A percentile compares a stretch with the other conserved stretches of the same genome.
Evolutionary conservation across 2,329 filamentous ascomycete genomes (phyloP).

Genomic region (Phaeoacremonium minimum): DNA sequence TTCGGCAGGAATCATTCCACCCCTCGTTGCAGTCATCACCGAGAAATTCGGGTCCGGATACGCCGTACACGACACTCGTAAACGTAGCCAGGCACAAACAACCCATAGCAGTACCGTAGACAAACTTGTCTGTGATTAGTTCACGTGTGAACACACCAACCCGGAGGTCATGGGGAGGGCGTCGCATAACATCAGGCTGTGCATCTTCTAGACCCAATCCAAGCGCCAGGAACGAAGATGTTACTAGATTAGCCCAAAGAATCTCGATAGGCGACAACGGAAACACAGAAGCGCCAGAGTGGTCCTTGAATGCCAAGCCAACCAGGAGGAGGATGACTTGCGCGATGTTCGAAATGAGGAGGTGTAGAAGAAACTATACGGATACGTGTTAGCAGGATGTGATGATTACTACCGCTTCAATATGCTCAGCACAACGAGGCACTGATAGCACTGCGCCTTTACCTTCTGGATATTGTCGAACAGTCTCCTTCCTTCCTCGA

Average conservation of each 20-base stretch:
- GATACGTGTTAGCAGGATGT: background rate
- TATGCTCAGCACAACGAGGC: too few relatives aligned
- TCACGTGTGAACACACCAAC: slow-evolving; percentile 61
- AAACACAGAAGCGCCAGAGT: slow-evolving; percentile 55
- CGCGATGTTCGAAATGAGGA: slow-evolving; percentile 66
- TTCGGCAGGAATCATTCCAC: slow-evolving; percentile 43
- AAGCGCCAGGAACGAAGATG: slow-evolving; percentile 66
- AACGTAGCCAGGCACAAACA: slow-evolving; percentile 58
- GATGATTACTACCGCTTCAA: too few relatives aligned
- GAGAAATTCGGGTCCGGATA: slow-evolving; percentile 40
- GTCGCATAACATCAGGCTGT: slow-evolving; percentile 61
- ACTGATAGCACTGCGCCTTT: too few relatives aligned
- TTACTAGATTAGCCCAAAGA: slow-evolving; percentile 73
- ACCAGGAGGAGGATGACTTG: slow-evolving; percentile 67
- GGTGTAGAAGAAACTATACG: slow-evolving; percentile 56
- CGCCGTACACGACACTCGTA: slow-evolving; percentile 52
- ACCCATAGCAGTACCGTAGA: slow-evolving; percentile 62
- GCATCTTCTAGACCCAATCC: slow-evolving; percentile 69
- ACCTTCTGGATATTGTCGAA: slow-evolving; percentile 75
- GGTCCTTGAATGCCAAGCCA: slow-evolving; percentile 65
- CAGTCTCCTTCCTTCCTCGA: slow-evolving; percentile 64
- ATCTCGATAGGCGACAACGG: slow-evolving; percentile 70
- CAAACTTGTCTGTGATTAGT: slow-evolving; percentile 62
- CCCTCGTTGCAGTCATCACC: slow-evolving; percentile 54
- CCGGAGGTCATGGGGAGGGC: slow-evolving; percentile 58